These are phyloP conservation scores for Paramecium tetraurelia DNA, from an alignment of 73 alveolate genomes.

Conservation along the genomic window DNA sequence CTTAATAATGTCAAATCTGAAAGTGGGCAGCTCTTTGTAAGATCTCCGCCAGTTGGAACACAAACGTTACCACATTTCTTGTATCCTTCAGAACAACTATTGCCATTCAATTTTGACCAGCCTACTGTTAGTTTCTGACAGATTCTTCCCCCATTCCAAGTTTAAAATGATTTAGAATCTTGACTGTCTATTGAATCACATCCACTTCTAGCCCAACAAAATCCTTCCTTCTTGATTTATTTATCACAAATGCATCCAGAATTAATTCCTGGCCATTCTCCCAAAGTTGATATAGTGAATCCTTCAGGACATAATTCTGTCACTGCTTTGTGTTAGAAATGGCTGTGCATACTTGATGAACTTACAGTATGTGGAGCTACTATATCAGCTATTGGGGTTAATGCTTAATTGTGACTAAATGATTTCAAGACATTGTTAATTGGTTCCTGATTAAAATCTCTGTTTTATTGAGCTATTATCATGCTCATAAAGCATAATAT, in stretches of 20 bases:
- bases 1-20: neutral
- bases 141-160: neutral
- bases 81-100: neutral
- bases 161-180: neutral
- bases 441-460: neutral
- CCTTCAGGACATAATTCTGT: neutral
- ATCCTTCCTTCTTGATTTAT: neutral
- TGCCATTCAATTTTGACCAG: neutral
- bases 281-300: neutral
- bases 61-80: neutral
- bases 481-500: neutral
- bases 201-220: constrained; percentile 25
- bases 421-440: neutral
- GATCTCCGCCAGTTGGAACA: neutral
- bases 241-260: constrained; percentile 30
- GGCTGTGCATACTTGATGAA: neutral
- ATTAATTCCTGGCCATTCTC: constrained; percentile 27
- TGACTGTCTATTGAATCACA: neutral
- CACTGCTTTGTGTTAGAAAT: neutral
- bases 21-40: neutral
- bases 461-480: neutral
- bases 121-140: neutral
- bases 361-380: neutral
- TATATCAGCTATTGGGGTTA: neutral
- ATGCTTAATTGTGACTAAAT: neutral